Evolutionary conservation across 208 protist species (phyloP).

Genomic region (Naegleria fowleri): DNA sequence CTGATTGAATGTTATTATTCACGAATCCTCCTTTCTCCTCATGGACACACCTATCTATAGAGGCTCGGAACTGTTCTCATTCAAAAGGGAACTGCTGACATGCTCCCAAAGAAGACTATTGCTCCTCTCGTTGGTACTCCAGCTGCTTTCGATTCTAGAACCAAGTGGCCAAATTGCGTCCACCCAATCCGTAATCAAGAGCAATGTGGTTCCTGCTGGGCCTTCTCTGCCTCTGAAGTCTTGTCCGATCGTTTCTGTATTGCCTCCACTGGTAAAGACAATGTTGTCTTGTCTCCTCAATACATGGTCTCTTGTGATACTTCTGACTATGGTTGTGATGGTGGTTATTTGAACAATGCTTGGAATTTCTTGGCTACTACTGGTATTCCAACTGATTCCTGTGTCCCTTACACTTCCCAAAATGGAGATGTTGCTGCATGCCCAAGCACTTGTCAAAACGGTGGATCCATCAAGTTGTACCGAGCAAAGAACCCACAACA

Average conservation of each 20-base stretch:
- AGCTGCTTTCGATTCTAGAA: not conserved
- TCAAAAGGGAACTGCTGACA: no score
- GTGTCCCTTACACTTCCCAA: slow-evolving; percentile 39
- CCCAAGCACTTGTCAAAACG: slow-evolving; percentile 30
- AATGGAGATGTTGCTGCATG: slow-evolving; percentile 46
- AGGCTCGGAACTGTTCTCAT: no score
- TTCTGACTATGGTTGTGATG: slow-evolving; percentile 40
- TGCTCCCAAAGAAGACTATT: no score
- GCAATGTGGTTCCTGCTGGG: slow-evolving; percentile 83
- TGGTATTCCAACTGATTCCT: slow-evolving; percentile 37
- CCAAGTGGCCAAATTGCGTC: not conserved
- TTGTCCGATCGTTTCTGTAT: slow-evolving; percentile 80
- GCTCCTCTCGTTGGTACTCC: not conserved
- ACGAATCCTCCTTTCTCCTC: not conserved
- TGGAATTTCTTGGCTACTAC: slow-evolving; percentile 38
- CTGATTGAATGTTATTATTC: no score
- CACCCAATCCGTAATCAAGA: slow-evolving; percentile 31
- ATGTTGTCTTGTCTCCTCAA: slow-evolving; percentile 41
- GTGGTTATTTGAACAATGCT: slow-evolving; percentile 39
- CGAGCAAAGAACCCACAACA: slow-evolving; percentile 58
- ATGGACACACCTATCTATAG: not conserved
- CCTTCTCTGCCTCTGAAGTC: slow-evolving; percentile 67
- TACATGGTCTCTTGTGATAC: slow-evolving; percentile 8
- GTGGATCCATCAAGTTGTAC: not conserved
- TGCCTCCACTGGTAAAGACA: slow-evolving; percentile 42